A percentile compares a stretch with the other conserved stretches of the same genome.
phyloP scores from a whole-genome alignment of 2,329 filamentous ascomycete genomes.

The Metarhizium brunneum region DNA sequence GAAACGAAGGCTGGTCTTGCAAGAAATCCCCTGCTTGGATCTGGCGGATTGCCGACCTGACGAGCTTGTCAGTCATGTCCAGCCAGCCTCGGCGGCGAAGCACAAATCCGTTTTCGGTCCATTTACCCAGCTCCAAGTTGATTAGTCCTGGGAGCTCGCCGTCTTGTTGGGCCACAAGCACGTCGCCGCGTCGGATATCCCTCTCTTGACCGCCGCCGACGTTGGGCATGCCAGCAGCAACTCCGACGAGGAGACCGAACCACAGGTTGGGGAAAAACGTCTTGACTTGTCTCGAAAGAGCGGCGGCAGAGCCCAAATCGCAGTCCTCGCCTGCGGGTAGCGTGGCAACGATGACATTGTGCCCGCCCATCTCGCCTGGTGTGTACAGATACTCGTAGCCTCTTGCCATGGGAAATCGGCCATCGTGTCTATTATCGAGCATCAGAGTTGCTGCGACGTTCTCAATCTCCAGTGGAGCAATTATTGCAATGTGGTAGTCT shows the following conservation, averaged over 20 bases:
- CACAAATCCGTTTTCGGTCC: conserved; percentile 7
- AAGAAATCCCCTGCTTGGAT: not conserved
- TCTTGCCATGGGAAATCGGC: conserved; percentile 17
- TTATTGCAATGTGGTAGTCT: not conserved
- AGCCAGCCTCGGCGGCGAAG: not conserved
- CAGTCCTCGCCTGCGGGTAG: conserved; percentile 24
- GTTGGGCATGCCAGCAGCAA: conserved; percentile 26
- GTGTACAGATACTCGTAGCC: conserved; percentile 25
- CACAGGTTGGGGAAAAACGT: conserved; percentile 26
- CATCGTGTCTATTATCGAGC: conserved; percentile 20
- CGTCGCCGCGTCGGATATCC: conserved; percentile 26
- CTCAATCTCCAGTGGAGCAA: conserved; percentile 25
- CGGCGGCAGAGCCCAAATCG: conserved; percentile 22
- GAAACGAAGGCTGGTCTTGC: not conserved
- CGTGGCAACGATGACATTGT: conserved; percentile 27
- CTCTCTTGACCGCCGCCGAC: conserved; percentile 11
- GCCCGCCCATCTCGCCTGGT: conserved; percentile 22
- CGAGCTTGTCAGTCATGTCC: not conserved
- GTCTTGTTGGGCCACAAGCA: conserved; percentile 19
- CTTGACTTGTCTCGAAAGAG: conserved; percentile 24
- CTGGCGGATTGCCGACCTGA: not conserved
- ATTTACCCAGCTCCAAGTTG: conserved; percentile 19
- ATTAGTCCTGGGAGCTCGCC: conserved; percentile 15
- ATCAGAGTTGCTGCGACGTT: conserved; percentile 20
- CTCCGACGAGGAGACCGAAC: conserved; percentile 28